A percentile compares a stretch with the other conserved stretches of the same genome.
These are phyloP conservation scores for Cladosporium velox DNA, from an alignment of 2,329 filamentous ascomycete genomes.

Conservation along the genomic window DNA sequence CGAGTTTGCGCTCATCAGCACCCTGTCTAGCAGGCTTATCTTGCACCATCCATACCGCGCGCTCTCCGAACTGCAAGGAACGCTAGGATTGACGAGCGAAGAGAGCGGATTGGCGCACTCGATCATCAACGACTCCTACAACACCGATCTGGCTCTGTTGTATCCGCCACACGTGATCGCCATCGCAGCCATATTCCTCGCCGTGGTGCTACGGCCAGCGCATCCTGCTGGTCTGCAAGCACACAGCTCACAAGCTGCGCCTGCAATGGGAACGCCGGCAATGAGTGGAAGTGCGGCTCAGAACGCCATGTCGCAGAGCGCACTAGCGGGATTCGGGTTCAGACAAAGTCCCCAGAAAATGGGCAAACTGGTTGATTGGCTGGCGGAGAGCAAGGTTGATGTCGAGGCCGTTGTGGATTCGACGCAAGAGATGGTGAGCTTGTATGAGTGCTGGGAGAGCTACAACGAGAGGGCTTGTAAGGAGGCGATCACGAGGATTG, in stretches of 20 bases:
- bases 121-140: slow-evolving; percentile 88
- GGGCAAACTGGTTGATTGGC: slow-evolving; percentile 68
- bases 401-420: slow-evolving; percentile 84
- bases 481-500: slow-evolving; percentile 63
- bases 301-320: slow-evolving; percentile 37
- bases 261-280: slow-evolving; percentile 25
- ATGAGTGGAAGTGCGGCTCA: slow-evolving; percentile 36
- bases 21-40: slow-evolving; percentile 87
- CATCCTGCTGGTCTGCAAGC: slow-evolving; percentile 46
- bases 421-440: slow-evolving; percentile 85
- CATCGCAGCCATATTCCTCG: slow-evolving; percentile 80
- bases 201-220: slow-evolving; percentile 75
- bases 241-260: slow-evolving; percentile 39
- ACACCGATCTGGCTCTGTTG: slow-evolving; percentile 85
- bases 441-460: slow-evolving; percentile 75
- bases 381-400: slow-evolving; percentile 83
- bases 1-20: slow-evolving; percentile 89
- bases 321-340: slow-evolving; percentile 32
- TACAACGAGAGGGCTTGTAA: slow-evolving; percentile 67
- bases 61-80: slow-evolving; percentile 67
- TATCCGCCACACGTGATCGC: slow-evolving; percentile 85
- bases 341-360: slow-evolving; percentile 42
- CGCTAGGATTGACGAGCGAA: slow-evolving; percentile 73
- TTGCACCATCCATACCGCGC: slow-evolving; percentile 89
- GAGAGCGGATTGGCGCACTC: slow-evolving; percentile 77